Conservation (phyloP, 208 protist species). For the Leptomonas pyrrhocoris region DNA sequence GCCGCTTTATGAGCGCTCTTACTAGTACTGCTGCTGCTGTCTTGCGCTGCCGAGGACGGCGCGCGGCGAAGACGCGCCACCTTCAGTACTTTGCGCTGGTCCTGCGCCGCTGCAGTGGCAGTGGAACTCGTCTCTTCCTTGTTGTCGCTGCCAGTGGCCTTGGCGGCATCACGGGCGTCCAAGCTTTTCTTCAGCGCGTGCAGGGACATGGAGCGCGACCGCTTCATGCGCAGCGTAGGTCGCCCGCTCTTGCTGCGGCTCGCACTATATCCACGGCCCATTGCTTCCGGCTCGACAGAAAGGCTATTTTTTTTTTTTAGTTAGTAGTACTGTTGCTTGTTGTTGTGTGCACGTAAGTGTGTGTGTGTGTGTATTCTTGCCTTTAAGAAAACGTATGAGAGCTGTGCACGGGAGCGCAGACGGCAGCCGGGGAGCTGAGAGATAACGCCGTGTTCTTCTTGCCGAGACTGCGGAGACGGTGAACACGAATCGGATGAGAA, state of each 20-base stretch:
- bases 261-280: slow-evolving; percentile 85
- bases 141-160: slow-evolving; percentile 2
- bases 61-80: slow-evolving; percentile 25
- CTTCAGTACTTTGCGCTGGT: slow-evolving; percentile 29
- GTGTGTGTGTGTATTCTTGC: background rate
- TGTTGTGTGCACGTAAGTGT: background rate
- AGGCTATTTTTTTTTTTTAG: background rate
- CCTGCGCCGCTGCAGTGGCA: background rate
- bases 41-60: background rate
- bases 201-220: slow-evolving; percentile 59
- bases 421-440: no score
- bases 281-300: slow-evolving; percentile 17
- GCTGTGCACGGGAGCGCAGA: no score
- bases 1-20: background rate
- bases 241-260: slow-evolving; percentile 79
- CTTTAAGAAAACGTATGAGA: no score
- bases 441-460: no score
- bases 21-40: background rate
- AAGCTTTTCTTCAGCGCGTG: slow-evolving; percentile 42
- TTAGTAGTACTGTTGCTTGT: background rate
- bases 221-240: slow-evolving; percentile 75
- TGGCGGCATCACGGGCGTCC: slow-evolving; percentile 19
- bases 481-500: no score
- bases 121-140: background rate
- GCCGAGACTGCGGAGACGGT: no score